Evolutionary conservation across 1,284 basidiomycete genomes (phyloP).

Genomic region (Phylloboletellus chloephorus): DNA sequence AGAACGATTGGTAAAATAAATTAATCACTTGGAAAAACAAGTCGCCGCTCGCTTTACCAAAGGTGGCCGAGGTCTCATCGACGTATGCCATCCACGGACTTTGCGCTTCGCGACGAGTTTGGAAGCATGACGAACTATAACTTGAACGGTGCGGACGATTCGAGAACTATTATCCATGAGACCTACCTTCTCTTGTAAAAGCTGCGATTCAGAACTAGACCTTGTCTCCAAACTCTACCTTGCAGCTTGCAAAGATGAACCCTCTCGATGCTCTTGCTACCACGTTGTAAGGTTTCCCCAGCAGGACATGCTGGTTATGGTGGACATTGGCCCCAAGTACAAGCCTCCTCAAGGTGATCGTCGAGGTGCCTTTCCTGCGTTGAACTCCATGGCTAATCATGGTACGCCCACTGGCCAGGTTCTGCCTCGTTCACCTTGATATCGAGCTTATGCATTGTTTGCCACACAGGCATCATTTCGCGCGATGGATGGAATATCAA

Average conservation of each 20-base stretch:
- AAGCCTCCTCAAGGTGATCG: constrained; percentile 56
- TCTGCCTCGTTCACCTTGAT: background rate
- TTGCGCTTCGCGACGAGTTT: too few relatives aligned
- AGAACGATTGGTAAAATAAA: too few relatives aligned
- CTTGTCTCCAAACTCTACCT: background rate
- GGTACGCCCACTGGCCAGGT: constrained; percentile 36
- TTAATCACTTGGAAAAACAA: too few relatives aligned
- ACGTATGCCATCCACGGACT: too few relatives aligned
- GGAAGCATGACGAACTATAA: too few relatives aligned
- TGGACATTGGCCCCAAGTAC: constrained; percentile 66
- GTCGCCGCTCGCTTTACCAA: too few relatives aligned
- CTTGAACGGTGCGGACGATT: too few relatives aligned
- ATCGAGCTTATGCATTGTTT: background rate
- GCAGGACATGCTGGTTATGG: constrained; percentile 49
- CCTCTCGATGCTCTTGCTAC: background rate
- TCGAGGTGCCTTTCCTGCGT: constrained; percentile 59
- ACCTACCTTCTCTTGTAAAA: background rate
- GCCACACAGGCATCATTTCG: constrained; percentile 54
- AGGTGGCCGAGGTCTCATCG: too few relatives aligned
- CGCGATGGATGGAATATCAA: constrained; percentile 58
- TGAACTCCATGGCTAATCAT: constrained; percentile 73
- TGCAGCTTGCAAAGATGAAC: background rate
- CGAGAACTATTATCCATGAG: background rate
- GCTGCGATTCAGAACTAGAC: background rate
- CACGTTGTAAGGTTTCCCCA: constrained; percentile 42